Base-by-base conservation (phyloP, 495 filamentous ascomycete species). In the Lasiosphaeris hirsuta region DNA sequence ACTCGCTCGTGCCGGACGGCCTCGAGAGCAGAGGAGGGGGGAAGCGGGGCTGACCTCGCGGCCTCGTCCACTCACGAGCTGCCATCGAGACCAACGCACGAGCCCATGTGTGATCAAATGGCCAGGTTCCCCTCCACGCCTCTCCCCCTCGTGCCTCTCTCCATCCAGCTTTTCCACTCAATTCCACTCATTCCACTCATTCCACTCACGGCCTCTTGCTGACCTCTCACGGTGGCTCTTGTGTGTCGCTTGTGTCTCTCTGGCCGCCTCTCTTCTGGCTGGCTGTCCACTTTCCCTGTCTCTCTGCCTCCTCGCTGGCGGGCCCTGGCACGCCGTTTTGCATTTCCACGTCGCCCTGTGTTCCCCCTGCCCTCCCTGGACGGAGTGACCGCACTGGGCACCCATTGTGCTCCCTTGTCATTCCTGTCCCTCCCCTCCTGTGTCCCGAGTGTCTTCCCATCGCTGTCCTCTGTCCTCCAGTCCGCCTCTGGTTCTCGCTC, bases 61-160 rank as follows among this genome's bases (percentile, higher is more conserved):
- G 55, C 60, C 59, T 61, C 18, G 42, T n/a, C 64, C 64, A 67
- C 17, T 63, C 54, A 60, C 36, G 51, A 37, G 53, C 43, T 53
- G 61, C 58, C 51, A 67, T 51, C 52, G 10, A 35, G 4, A n/a
- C n/a, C 1, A 36, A 40, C n/a, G 64, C 64, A 61, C 64, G 56
- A 52, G 46, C 58, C 58, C 64, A 63, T 51, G 40, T 57, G 37
- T 48, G 51, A 44, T 54, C 33, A 49, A 15, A 40, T 47, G 51
- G 55, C 50, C 18, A 48, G 42, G 23, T 37, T 55, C 49, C 53
- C 41, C 59, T 47, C 47, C 45, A 51, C 18, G n/a, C n/a, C 39
- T 17, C 40, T 19, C 33, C 23, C 15, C 30, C 51, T 13, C 9
- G 11, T 35, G 23, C 46, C 34, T 8, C 10, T 7, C 18, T n/a